A percentile compares a stretch with the other conserved stretches of the same genome.
Conservation (phyloP, 2,329 filamentous ascomycete species). For the Xylariaceae sp. region DNA sequence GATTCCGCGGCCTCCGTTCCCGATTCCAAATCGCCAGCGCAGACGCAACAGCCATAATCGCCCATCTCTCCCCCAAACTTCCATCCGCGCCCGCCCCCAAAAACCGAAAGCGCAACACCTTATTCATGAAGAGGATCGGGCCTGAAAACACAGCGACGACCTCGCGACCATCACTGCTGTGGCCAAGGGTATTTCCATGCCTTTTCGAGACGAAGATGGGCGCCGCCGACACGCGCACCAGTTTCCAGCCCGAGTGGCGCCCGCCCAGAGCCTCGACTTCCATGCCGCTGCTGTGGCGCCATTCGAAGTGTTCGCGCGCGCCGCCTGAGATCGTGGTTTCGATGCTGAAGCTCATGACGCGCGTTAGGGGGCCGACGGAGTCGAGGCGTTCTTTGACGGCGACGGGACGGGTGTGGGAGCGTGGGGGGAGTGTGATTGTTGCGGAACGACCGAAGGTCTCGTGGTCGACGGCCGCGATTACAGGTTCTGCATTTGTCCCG, state of each 20-base stretch:
- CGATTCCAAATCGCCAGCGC: conserved; percentile 33
- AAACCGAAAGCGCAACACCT: conserved; percentile 38
- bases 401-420: conserved; percentile 7
- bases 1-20: neutral
- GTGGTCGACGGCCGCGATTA: conserved; percentile 9
- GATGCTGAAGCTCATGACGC: conserved; percentile 32
- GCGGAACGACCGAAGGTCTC: conserved; percentile 7
- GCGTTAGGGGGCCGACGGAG: conserved; percentile 3
- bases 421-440: conserved; percentile 30
- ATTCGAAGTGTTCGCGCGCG: conserved; percentile 38
- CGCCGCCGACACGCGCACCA: conserved; percentile 33
- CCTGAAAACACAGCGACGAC: conserved; percentile 38
- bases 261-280: conserved; percentile 33
- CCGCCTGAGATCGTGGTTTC: conserved; percentile 28
- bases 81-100: conserved; percentile 37
- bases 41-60: conserved; percentile 39
- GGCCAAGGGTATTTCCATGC: neutral
- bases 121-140: conserved; percentile 29
- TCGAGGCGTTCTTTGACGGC: conserved; percentile 9
- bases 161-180: conserved; percentile 35
- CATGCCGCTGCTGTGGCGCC: conserved; percentile 36
- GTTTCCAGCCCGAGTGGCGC: conserved; percentile 37
- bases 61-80: conserved; percentile 39
- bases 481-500: neutral
- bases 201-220: neutral